Evolutionary conservation across 768 basidiomycete species (phyloP), one percentile per base, ranked within the genome.

Genomic region (Lactarius hengduanensis): DNA sequence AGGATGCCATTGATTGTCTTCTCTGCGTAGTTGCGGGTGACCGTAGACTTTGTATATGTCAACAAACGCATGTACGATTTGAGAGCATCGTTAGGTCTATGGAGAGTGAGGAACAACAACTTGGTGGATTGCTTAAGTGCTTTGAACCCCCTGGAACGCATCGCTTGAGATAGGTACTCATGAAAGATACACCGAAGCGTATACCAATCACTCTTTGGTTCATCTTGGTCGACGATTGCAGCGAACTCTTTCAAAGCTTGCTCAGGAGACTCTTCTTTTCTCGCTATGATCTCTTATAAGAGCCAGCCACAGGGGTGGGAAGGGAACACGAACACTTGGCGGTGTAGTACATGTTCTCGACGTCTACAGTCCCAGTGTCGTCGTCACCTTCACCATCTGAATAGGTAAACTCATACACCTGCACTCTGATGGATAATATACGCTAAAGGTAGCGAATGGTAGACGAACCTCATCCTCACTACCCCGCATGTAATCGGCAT

Each of bases 1-100:
- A 99, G 81, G 70, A 99, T 97, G 63, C 92, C 92, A 75, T 99
- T 99, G 81, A 99, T 99, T 20, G 92, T 91, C 81, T 98, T 99
- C 77, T 99, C 97, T 13, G 96, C 95, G 73, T 96, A 93, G 75
- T 96, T 96, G 38, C 94, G 86, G 3, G 95, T 97, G 22, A 97
- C 94, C 2, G 93, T 92, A 16, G 92, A 94, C 76, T 96, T 98
- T 15, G 96, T 98, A 77, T 98, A 98, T 0, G 90, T 88, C 61
- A 99, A 80, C 5, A 99, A 83, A 70, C 89, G 85, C 22, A 80
- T 88, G 75, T 99, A 99, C 9, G 94, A 90, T 74, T 84, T 79
- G 65, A 98, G 78, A 0, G 97, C 97, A 59, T 96, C 91, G 56
- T 83, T 82, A 26, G 95, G 94, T 73, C 92, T 81, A 71, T 86